Evolutionary conservation across 768 basidiomycete species (phyloP).

Genomic region (Suillus brevipes): DNA sequence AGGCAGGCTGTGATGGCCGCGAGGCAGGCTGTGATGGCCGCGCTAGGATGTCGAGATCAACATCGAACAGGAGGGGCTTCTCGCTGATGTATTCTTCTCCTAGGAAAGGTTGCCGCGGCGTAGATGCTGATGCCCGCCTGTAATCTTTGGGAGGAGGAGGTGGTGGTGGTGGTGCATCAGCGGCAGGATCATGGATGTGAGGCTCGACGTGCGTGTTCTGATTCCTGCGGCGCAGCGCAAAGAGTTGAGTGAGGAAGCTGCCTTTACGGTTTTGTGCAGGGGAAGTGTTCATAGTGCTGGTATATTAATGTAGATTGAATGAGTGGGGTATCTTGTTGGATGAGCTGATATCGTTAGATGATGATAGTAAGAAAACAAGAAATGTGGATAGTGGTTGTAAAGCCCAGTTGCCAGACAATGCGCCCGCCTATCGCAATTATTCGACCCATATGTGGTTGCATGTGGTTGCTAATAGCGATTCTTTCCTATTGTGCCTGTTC

Average conservation of each 20-base stretch:
- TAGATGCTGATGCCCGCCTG: conserved; percentile 9
- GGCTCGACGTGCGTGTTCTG: conserved; percentile 5
- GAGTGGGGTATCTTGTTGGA: conserved; percentile 2
- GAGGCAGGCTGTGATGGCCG: conserved; percentile 10
- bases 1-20: no score
- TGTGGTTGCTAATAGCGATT: not conserved
- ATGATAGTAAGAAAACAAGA: conserved; percentile 14
- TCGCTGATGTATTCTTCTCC: conserved; percentile 13
- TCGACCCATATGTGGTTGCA: conserved; percentile 1
- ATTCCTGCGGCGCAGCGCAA: conserved; percentile 13
- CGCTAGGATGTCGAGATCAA: conserved; percentile 1
- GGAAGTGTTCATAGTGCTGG: conserved; percentile 1
- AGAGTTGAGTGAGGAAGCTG: conserved; percentile 16
- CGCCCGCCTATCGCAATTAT: conserved; percentile 4
- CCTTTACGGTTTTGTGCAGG: conserved; percentile 10
- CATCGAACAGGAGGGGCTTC: conserved; percentile 5
- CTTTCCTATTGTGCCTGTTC: conserved; percentile 17
- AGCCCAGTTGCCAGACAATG: conserved; percentile 10
- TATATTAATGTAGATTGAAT: conserved; percentile 13
- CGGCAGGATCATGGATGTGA: conserved; percentile 8
- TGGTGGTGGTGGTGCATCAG: conserved; percentile 16
- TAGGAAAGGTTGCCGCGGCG: conserved; percentile 26
- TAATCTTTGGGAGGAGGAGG: conserved; percentile 28
- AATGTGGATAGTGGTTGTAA: conserved; percentile 7
- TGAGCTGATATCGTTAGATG: conserved; percentile 5